A percentile compares a stretch with the other conserved stretches of the same genome.
These are phyloP conservation scores for Xerocomus spinulosus DNA, from an alignment of 768 basidiomycete species.

Conservation along the genomic window DNA sequence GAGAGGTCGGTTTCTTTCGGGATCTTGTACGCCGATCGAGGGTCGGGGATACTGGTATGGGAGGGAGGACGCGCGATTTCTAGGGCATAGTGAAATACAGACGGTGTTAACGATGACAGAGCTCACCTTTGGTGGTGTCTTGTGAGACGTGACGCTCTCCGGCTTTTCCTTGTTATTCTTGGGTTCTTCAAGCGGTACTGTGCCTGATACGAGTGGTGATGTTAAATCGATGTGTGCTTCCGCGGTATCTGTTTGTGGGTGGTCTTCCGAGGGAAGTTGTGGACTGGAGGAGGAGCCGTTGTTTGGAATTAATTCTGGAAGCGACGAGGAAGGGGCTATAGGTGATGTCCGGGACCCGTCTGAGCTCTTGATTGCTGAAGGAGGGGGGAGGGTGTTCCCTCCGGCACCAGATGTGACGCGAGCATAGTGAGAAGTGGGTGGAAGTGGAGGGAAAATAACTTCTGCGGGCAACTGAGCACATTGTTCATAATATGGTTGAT, in stretches of 20 bases:
- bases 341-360: conserved; percentile 27
- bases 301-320: conserved; percentile 64
- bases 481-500: conserved; percentile 70
- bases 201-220: conserved; percentile 12
- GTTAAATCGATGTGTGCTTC: conserved; percentile 17
- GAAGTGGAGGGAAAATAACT: conserved; percentile 71
- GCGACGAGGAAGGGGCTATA: conserved; percentile 34
- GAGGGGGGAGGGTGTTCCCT: conserved; percentile 16
- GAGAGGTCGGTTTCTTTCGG: conserved; percentile 19
- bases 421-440: conserved; percentile 44
- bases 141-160: conserved; percentile 11
- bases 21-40: conserved; percentile 32
- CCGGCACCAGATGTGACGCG: conserved; percentile 20
- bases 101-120: not conserved
- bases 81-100: conserved; percentile 14
- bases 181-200: conserved; percentile 7
- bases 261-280: conserved; percentile 33
- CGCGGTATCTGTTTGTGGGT: conserved; percentile 13
- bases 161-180: conserved; percentile 13
- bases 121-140: conserved; percentile 28
- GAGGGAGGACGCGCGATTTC: conserved; percentile 37
- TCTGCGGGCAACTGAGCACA: conserved; percentile 56
- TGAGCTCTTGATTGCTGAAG: conserved; percentile 20
- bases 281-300: conserved; percentile 67
- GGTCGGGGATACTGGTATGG: conserved; percentile 46